Conservation (phyloP, 352 stramenopile genomes). For the Phytophthora tentaculata region DNA sequence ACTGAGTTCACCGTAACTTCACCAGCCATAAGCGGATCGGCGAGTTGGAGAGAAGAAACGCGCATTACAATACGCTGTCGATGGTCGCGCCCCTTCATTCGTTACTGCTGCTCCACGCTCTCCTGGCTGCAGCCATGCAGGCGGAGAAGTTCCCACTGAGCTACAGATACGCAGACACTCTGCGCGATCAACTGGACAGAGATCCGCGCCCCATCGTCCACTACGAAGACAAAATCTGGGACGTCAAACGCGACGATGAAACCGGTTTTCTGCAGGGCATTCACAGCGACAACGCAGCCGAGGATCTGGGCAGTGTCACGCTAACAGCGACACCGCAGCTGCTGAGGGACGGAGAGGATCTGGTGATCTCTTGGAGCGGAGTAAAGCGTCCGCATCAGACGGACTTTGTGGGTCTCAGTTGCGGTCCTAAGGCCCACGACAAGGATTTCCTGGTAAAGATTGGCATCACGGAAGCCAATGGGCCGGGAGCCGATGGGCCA, state of each 20-base stretch:
- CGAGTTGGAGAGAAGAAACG: slow-evolving; percentile 6
- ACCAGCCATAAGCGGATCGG: slow-evolving; percentile 13
- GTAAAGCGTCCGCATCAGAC: slow-evolving; percentile 51
- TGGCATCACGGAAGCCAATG: slow-evolving; percentile 40
- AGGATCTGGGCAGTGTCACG: slow-evolving; percentile 9
- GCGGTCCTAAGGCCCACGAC: slow-evolving; percentile 54
- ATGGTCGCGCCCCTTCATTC: slow-evolving; percentile 25
- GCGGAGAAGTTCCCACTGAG: slow-evolving; percentile 26
- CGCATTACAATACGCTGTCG: neutral
- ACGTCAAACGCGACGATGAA: slow-evolving; percentile 19
- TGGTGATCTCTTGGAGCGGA: slow-evolving; percentile 73
- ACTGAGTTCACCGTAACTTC: slow-evolving; percentile 17
- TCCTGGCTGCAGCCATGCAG: slow-evolving; percentile 11
- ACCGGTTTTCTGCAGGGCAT: slow-evolving; percentile 14
- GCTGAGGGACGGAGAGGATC: slow-evolving; percentile 70
- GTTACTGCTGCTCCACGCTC: slow-evolving; percentile 17
- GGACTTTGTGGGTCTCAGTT: slow-evolving; percentile 79
- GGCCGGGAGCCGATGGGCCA: slow-evolving; percentile 25
- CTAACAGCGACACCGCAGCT: slow-evolving; percentile 52
- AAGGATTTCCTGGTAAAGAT: slow-evolving; percentile 61
- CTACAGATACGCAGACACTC: slow-evolving; percentile 30
- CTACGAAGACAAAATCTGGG: slow-evolving; percentile 30
- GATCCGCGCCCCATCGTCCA: slow-evolving; percentile 24
- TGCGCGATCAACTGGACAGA: slow-evolving; percentile 16
- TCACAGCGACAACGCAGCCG: neutral